These are phyloP conservation scores for Anthoceros angustus DNA, from an alignment of 225 moss, liverwort and hornwort species.

Conservation along the genomic window DNA sequence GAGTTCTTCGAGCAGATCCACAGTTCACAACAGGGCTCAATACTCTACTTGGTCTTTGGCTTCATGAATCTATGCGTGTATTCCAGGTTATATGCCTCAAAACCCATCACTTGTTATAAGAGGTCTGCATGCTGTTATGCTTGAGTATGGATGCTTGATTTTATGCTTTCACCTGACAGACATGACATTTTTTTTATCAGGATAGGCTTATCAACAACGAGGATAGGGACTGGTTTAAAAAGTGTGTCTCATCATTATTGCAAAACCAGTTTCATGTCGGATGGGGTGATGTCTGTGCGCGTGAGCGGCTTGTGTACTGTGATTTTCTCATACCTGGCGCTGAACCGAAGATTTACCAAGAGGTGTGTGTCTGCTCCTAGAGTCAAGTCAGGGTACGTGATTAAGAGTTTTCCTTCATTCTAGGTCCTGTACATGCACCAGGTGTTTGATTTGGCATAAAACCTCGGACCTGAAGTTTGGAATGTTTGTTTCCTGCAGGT, in stretches of 20 bases:
- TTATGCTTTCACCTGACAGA: background rate
- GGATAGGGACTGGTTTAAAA: conserved; percentile 56
- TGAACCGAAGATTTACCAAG: conserved; percentile 38
- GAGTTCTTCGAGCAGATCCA: conserved; percentile 44
- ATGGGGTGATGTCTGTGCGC: conserved; percentile 62
- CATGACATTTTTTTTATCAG: conserved; percentile 13
- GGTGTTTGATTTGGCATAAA: background rate
- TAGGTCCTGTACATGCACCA: background rate
- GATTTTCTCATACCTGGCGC: conserved; percentile 46
- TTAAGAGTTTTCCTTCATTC: background rate
- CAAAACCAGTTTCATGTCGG: conserved; percentile 33
- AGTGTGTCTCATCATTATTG: conserved; percentile 34
- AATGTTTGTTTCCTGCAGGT: conserved; percentile 22
- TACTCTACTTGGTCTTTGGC: conserved; percentile 62
- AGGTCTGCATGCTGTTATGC: background rate
- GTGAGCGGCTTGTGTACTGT: conserved; percentile 60
- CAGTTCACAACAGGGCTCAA: conserved; percentile 20
- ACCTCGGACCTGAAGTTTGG: background rate
- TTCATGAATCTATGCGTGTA: conserved; percentile 83
- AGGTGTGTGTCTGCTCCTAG: conserved; percentile 17
- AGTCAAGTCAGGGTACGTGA: background rate
- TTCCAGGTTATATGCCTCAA: conserved; percentile 33
- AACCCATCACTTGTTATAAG: background rate
- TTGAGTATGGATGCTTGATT: background rate
- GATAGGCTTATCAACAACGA: conserved; percentile 69